These are phyloP conservation scores for Gryganskiella cystojenkinii DNA, from an alignment of 192 early-diverging fungal species.

Conservation along the genomic window DNA sequence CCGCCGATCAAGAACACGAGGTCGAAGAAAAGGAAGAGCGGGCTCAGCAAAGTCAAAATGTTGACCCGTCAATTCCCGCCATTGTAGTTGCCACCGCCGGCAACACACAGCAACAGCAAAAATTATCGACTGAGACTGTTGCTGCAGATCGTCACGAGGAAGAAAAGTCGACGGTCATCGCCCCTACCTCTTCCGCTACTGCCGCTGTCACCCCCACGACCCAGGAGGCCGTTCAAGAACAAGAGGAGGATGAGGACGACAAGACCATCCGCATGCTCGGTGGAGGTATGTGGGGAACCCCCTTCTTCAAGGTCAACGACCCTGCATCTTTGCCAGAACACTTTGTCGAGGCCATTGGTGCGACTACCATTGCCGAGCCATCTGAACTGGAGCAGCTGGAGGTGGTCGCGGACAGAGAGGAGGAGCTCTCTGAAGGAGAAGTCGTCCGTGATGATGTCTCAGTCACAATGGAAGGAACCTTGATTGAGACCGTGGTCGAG, in stretches of 20 bases:
- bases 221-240: not conserved
- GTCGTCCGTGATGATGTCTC: constrained; percentile 14
- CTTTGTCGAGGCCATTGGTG: constrained; percentile 15
- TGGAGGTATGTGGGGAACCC: constrained; percentile 36
- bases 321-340: constrained; percentile 15
- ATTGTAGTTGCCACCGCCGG: too few species aligned
- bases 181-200: not conserved
- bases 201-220: not conserved
- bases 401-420: not conserved
- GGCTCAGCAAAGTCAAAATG: too few species aligned
- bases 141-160: not conserved
- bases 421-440: not conserved
- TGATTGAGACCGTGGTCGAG: constrained; percentile 23
- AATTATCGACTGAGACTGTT: not conserved
- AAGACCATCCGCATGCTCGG: constrained; percentile 30
- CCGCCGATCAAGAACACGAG: not conserved
- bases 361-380: not conserved
- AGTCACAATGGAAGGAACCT: constrained; percentile 4
- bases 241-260: constrained; percentile 39
- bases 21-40: not conserved
- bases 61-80: too few species aligned
- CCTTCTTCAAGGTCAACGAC: constrained; percentile 40
- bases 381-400: not conserved
- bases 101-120: not conserved
- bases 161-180: not conserved